A percentile compares a stretch with the other conserved stretches of the same genome.
These are phyloP conservation scores for Annona cherimola DNA, from an alignment of 164 flowering plant species.

Conservation along the genomic window DNA sequence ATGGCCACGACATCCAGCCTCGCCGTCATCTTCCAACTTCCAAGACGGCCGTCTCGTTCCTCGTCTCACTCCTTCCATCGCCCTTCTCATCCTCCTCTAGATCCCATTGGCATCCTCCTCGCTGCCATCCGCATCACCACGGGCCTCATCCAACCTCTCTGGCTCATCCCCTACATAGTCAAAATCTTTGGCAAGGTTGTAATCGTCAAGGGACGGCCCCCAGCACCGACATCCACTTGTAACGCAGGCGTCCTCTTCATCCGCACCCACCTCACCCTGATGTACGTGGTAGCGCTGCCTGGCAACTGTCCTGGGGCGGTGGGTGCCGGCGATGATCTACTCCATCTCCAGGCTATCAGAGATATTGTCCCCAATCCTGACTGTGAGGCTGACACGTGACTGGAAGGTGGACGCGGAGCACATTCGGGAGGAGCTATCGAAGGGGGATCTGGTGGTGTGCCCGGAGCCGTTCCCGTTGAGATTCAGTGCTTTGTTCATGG, in stretches of 20 bases:
- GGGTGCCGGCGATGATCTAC: constrained; percentile 15
- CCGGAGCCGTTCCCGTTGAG: constrained; percentile 31
- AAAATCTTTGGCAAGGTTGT: constrained; percentile 3
- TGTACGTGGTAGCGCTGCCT: constrained; percentile 16
- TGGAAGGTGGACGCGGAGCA: constrained; percentile 13
- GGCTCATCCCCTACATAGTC: too few relatives aligned
- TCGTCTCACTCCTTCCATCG: constrained; percentile 14
- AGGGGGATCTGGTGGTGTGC: constrained; percentile 30
- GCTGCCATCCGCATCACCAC: constrained; percentile 11
- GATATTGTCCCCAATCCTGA: constrained; percentile 13
- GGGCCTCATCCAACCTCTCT: constrained; percentile 5
- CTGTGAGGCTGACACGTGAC: constrained; percentile 14
- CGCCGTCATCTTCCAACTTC: constrained; percentile 16
- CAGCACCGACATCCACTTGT: background rate
- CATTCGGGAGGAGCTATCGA: constrained; percentile 11
- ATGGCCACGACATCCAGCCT: too few relatives aligned
- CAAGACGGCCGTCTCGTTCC: constrained; percentile 21
- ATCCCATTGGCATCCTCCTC: constrained; percentile 13
- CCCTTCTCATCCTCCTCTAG: constrained; percentile 14
- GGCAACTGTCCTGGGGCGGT: constrained; percentile 1
- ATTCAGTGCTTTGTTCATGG: constrained; percentile 29
- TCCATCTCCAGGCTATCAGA: constrained; percentile 17
- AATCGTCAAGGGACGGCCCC: constrained; percentile 8
- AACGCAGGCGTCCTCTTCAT: constrained; percentile 4
- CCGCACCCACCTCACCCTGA: constrained; percentile 18